These are phyloP conservation scores for Adansonia grandidieri DNA, from an alignment of 441 rosid species.

Conservation along the genomic window DNA sequence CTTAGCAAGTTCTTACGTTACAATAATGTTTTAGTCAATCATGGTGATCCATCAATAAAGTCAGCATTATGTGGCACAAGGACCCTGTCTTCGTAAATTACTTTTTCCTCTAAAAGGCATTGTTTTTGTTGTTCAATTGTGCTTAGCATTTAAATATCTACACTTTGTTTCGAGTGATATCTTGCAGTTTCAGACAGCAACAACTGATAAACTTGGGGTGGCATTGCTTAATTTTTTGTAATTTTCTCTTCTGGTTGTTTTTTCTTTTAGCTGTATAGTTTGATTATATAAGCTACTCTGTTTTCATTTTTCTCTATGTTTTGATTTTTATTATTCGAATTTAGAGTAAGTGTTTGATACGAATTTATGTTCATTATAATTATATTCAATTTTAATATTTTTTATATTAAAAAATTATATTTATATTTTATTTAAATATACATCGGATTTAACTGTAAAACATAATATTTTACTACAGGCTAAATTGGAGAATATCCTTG, in stretches of 20 bases:
- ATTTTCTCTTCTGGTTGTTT: constrained; percentile 53
- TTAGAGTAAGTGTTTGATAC: too few species aligned
- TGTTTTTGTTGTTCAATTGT: neutral
- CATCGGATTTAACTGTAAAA: too few species aligned
- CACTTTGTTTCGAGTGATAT: constrained; percentile 20
- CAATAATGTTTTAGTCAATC: constrained; percentile 89
- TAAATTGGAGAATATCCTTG: too few species aligned
- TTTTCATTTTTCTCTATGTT: neutral
- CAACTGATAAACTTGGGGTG: constrained; percentile 90
- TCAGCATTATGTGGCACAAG: constrained; percentile 49
- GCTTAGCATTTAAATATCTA: constrained; percentile 26
- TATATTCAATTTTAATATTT: too few species aligned
- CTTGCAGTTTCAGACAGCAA: constrained; percentile 83
- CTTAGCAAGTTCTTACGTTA: neutral
- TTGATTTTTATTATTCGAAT: neutral
- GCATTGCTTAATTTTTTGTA: constrained; percentile 85
- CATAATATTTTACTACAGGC: too few species aligned
- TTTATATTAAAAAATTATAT: too few species aligned
- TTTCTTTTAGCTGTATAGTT: neutral
- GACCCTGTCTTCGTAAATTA: neutral
- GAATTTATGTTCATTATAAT: too few species aligned
- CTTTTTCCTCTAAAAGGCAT: neutral
- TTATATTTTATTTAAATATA: too few species aligned
- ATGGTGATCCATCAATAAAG: constrained; percentile 86
- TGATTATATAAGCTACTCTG: neutral